phyloP scores from a whole-genome alignment of 176 grass and related monocot species.

The Rhipidocladum racemiflorum region DNA sequence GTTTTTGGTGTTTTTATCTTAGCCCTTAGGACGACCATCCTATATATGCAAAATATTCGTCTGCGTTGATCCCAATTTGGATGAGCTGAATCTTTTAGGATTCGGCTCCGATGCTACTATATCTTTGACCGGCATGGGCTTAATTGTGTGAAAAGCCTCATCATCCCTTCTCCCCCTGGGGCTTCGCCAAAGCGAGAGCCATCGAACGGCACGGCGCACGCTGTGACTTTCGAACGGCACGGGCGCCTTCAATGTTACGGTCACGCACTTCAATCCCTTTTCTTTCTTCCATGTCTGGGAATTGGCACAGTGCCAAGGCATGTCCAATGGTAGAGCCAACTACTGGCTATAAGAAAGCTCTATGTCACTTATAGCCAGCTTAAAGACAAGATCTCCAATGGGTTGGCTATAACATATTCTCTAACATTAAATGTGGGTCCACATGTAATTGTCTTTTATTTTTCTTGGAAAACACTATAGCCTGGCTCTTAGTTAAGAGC shows the following conservation, averaged over 20 bases:
- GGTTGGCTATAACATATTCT: no score
- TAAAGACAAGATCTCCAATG: no score
- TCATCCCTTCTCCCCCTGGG: constrained; percentile 11
- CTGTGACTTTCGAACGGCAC: constrained; percentile 14
- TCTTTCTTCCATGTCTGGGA: background rate
- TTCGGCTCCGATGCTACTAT: background rate
- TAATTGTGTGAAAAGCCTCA: background rate
- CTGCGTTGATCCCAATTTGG: background rate
- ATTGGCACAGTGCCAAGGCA: background rate
- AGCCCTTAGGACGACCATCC: no score
- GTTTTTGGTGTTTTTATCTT: no score
- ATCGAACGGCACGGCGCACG: background rate
- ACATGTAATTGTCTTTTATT: no score
- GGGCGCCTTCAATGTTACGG: constrained; percentile 12
- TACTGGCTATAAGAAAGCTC: no score
- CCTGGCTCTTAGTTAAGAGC: no score
- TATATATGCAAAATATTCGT: no score
- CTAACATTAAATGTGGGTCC: no score
- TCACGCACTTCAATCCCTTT: background rate
- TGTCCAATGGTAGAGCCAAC: no score
- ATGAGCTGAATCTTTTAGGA: background rate
- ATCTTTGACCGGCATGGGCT: constrained; percentile 46
- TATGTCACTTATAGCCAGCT: no score
- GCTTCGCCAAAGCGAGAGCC: constrained; percentile 34
- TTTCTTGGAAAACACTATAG: no score